Conservation (phyloP, 164 flowering plant genomes). For the Annona cherimola region DNA sequence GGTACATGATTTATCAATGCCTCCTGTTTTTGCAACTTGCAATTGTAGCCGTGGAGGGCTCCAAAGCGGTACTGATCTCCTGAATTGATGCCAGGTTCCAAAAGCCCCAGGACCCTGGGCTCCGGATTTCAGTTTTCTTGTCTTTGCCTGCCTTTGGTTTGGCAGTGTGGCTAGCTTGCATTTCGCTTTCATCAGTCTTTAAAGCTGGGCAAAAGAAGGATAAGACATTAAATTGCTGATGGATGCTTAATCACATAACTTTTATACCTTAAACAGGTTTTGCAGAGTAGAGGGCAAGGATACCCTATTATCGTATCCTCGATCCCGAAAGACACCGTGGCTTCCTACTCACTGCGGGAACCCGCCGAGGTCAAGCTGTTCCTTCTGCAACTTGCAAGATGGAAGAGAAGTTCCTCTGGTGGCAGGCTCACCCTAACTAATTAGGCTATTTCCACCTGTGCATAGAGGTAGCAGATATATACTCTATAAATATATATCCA, state of each 20-base stretch:
- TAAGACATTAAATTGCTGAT: too few species aligned
- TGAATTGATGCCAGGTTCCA: too few species aligned
- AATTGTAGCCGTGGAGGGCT: too few species aligned
- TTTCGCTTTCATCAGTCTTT: too few species aligned
- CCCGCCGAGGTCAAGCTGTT: constrained; percentile 53
- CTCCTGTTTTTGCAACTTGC: neutral
- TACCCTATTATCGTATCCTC: constrained; percentile 81
- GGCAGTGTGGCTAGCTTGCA: too few species aligned
- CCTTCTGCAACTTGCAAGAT: constrained; percentile 5
- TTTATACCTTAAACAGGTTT: constrained; percentile 20
- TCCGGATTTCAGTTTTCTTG: too few species aligned
- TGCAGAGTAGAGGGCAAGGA: constrained; percentile 69
- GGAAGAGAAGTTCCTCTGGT: constrained; percentile 6
- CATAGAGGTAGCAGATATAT: neutral
- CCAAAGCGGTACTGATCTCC: too few species aligned
- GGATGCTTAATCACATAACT: too few species aligned
- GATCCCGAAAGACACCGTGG: constrained; percentile 73
- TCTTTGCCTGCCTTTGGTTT: too few species aligned
- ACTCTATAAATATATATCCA: neutral
- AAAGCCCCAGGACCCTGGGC: too few species aligned
- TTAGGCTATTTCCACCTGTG: neutral
- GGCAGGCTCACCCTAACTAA: neutral
- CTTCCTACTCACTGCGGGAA: constrained; percentile 72
- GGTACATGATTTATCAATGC: constrained; percentile 31
- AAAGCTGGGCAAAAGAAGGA: too few species aligned